Base-by-base conservation (phyloP, 2,329 filamentous ascomycete genomes). In the Byssothecium circinans region DNA sequence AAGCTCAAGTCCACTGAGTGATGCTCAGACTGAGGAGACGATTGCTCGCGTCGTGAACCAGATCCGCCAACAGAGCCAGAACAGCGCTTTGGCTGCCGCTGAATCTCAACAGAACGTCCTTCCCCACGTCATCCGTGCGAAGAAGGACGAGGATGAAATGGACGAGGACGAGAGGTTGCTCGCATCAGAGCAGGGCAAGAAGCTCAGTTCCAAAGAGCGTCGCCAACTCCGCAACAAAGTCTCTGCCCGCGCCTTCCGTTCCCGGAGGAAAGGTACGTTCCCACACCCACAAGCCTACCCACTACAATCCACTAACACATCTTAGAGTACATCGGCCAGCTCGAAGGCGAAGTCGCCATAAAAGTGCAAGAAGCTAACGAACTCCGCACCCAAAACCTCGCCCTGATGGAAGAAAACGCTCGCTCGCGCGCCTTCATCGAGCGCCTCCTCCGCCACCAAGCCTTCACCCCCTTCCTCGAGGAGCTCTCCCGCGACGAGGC, bases 201-300 rank as follows among this genome's bases (percentile, higher is more conserved):
- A 96, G 78, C 82, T 99, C n/a, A 94, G 86, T 74, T 95, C 90
- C 79, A 97, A 97, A 77, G 91, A 97, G 75, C 86, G 94, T 51
- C 86, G 94, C 58, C 94, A 97, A 74, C 81, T 99, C n/a, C 85
- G 94, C 56, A 99, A 99, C 82, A 99, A 99, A 76, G 94, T 99
- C 4, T 99, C 94, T 34, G 94, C 94, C 53, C 89, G 94, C 60
- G 92, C 92, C 42, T 99, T 99, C 84, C 88, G 94, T 47, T 96
- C 91, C n/a, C 82, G 94, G 62, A 87, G 94, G 80, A 99, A 99
- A 81, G 92, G 92, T 96, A 85, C 79, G 81, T 67, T 56, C 20
- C 32, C 37, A 30, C 36, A 20, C 2, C 14, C n/a, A n/a, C n/a
- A n/a, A n/a, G n/a, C 7, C n/a, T 12, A 17, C 15, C 38, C 17